These are phyloP conservation scores for Colletotrichum costaricense DNA, from an alignment of 2,329 filamentous ascomycete genomes.

Conservation along the genomic window DNA sequence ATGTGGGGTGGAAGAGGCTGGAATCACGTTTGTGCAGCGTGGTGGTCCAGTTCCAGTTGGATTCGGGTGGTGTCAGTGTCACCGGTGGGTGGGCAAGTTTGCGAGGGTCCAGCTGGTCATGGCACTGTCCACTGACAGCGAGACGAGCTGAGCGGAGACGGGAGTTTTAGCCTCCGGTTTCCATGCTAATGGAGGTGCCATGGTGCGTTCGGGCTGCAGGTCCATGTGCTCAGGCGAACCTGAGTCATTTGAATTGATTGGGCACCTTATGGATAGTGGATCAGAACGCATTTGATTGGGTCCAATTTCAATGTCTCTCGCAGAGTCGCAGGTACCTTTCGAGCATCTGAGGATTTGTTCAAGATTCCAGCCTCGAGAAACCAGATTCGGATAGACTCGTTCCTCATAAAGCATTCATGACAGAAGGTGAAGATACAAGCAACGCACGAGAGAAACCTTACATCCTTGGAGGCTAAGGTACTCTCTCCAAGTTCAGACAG, in stretches of 20 bases:
- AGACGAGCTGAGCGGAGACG: constrained; percentile 32
- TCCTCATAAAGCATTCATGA: not conserved
- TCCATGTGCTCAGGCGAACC: not conserved
- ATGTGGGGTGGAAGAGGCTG: constrained; percentile 35
- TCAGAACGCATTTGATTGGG: not conserved
- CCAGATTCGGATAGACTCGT: not conserved
- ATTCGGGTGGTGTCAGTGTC: constrained; percentile 24
- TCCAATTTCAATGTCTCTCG: not conserved
- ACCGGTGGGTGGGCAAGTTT: constrained; percentile 27
- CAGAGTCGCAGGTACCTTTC: no score
- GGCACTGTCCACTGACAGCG: constrained; percentile 6
- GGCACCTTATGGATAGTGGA: not conserved
- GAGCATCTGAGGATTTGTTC: not conserved
- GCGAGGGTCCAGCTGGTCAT: constrained; percentile 6
- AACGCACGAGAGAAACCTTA: not conserved
- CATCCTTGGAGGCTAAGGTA: not conserved
- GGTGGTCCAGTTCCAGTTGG: constrained; percentile 7
- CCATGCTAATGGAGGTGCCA: constrained; percentile 6
- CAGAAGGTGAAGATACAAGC: not conserved
- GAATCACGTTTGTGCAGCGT: constrained; percentile 28
- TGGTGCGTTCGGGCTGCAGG: not conserved
- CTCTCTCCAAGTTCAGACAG: not conserved
- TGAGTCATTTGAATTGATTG: not conserved
- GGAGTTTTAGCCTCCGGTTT: constrained; percentile 34
- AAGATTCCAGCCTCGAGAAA: not conserved